phyloP scores from a whole-genome alignment of 2,329 filamentous ascomycete species.

The Fusarium clavum region DNA sequence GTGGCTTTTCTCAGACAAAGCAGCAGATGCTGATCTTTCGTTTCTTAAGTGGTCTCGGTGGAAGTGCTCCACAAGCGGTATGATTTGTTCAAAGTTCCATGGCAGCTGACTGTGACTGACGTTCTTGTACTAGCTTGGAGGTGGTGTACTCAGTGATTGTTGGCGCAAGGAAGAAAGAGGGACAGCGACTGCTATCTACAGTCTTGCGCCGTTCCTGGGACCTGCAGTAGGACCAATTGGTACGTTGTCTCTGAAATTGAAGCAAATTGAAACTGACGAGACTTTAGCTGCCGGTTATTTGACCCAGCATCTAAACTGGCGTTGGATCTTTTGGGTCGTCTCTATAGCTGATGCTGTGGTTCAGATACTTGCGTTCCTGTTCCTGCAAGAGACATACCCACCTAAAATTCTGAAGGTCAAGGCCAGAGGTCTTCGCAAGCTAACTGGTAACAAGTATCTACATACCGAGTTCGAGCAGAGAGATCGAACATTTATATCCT shows the following conservation, averaged over 20 bases:
- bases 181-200: constrained; percentile 49
- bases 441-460: constrained; percentile 46
- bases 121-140: constrained; percentile 51
- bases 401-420: constrained; percentile 49
- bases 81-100: neutral
- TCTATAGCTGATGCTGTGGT: constrained; percentile 53
- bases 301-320: constrained; percentile 54
- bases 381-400: constrained; percentile 56
- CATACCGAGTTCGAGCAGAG: constrained; percentile 47
- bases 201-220: constrained; percentile 58
- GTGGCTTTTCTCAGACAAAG: constrained; percentile 60
- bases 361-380: constrained; percentile 51
- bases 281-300: constrained; percentile 53
- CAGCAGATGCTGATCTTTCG: constrained; percentile 62
- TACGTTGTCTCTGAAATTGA: neutral
- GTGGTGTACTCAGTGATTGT: constrained; percentile 61
- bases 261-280: neutral
- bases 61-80: constrained; percentile 59
- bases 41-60: constrained; percentile 61
- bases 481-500: constrained; percentile 42
- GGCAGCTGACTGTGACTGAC: neutral
- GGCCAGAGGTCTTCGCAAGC: constrained; percentile 44
- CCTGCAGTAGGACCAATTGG: constrained; percentile 57
- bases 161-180: constrained; percentile 57
- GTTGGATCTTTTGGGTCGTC: constrained; percentile 59